phyloP scores from a whole-genome alignment of 192 early-diverging fungal genomes.

The Coemansia sp. region DNA sequence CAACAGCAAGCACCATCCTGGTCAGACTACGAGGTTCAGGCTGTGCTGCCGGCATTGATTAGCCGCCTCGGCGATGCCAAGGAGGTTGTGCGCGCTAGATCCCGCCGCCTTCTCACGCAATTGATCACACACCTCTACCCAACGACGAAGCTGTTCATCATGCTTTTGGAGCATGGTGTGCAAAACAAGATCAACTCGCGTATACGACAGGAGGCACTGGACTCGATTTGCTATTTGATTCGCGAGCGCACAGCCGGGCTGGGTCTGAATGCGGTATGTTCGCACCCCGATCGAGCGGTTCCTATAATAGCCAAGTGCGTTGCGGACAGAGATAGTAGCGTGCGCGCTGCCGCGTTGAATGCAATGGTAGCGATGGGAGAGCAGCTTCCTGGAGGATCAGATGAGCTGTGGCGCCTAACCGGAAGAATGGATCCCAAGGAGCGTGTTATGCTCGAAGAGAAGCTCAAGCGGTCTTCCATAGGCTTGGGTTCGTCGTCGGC shows the following conservation, averaged over 20 bases:
- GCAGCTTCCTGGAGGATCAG: conserved; percentile 65
- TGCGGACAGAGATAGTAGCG: conserved; percentile 78
- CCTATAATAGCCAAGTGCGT: conserved; percentile 75
- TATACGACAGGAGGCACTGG: conserved; percentile 78
- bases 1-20: conserved; percentile 33
- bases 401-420: conserved; percentile 71
- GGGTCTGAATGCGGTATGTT: conserved; percentile 41
- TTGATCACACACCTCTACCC: conserved; percentile 76
- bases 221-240: conserved; percentile 74
- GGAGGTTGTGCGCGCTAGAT: conserved; percentile 72
- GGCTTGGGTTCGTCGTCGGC: conserved; percentile 15
- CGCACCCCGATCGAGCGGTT: conserved; percentile 66
- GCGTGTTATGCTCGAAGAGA: conserved; percentile 77
- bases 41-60: conserved; percentile 71
- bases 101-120: conserved; percentile 71
- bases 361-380: conserved; percentile 75
- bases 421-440: conserved; percentile 80
- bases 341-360: conserved; percentile 77
- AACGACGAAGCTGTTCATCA: conserved; percentile 73
- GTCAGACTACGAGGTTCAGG: conserved; percentile 79
- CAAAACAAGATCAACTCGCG: conserved; percentile 76
- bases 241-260: conserved; percentile 58
- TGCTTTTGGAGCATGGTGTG: conserved; percentile 69
- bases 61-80: conserved; percentile 81
- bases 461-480: conserved; percentile 64